phyloP scores from a whole-genome alignment of 129 eudicot species.

The Saposhnikovia divaricata region DNA sequence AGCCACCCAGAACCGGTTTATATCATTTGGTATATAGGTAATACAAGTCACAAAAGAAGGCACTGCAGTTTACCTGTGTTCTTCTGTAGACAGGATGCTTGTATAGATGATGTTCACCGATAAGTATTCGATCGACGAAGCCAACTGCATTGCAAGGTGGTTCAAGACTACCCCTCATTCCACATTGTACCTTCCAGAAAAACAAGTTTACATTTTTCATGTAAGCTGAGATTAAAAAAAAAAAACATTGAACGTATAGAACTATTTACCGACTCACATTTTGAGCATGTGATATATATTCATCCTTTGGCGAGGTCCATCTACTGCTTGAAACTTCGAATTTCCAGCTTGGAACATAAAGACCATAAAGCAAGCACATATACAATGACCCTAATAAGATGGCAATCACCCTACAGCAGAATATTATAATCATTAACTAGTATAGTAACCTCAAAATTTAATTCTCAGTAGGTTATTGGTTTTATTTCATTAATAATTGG shows the following conservation, averaged over 20 bases:
- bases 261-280: constrained; percentile 32
- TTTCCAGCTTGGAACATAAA: constrained; percentile 80
- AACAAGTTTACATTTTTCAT: background rate
- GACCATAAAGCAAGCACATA: constrained; percentile 69
- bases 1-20: constrained; percentile 3
- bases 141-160: constrained; percentile 97
- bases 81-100: constrained; percentile 91
- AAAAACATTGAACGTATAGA: background rate
- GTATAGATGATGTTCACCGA: constrained; percentile 82
- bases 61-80: constrained; percentile 43
- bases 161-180: constrained; percentile 74
- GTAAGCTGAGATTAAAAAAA: background rate
- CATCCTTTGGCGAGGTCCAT: constrained; percentile 16
- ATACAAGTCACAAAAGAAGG: background rate
- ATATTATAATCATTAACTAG: constrained; percentile 11
- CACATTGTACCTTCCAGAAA: constrained; percentile 59
- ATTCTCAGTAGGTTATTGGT: background rate
- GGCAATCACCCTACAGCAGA: constrained; percentile 36
- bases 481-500: background rate
- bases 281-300: constrained; percentile 33
- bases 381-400: constrained; percentile 41
- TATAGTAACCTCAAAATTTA: background rate
- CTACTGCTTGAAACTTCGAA: constrained; percentile 40
- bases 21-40: constrained; percentile 1
- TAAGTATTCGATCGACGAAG: constrained; percentile 64